A percentile compares a stretch with the other conserved stretches of the same genome.
These are phyloP conservation scores for Geotrichum australiense DNA, from an alignment of 1,139 yeast species.

Conservation along the genomic window DNA sequence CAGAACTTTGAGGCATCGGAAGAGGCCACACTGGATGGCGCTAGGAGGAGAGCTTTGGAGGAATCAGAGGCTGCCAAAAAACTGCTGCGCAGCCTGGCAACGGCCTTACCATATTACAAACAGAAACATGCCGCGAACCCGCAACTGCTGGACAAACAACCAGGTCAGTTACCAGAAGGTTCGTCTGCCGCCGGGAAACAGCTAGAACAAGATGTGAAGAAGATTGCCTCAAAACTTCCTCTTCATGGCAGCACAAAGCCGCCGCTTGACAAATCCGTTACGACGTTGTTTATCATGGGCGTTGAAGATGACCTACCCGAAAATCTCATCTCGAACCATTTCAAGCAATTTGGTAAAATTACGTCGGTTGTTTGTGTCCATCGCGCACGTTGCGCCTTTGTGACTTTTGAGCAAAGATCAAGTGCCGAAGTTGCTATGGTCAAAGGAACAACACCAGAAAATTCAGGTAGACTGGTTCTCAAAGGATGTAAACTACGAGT, in stretches of 20 bases:
- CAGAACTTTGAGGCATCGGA: constrained; percentile 40
- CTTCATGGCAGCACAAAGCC: constrained; percentile 43
- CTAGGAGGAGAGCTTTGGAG: constrained; percentile 29
- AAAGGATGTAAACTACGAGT: constrained; percentile 50
- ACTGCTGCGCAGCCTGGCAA: constrained; percentile 39
- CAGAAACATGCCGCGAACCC: constrained; percentile 14
- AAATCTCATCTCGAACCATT: constrained; percentile 46
- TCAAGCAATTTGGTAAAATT: constrained; percentile 41
- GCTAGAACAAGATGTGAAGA: constrained; percentile 38
- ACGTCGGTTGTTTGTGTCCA: constrained; percentile 50
- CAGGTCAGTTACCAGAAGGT: background rate
- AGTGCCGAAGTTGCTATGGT: constrained; percentile 52
- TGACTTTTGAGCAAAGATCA: constrained; percentile 44
- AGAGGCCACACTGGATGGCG: constrained; percentile 27
- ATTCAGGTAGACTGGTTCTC: constrained; percentile 36
- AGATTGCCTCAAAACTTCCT: constrained; percentile 50
- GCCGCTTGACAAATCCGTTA: constrained; percentile 40
- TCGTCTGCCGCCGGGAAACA: constrained; percentile 4
- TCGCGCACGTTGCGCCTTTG: constrained; percentile 58
- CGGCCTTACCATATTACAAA: constrained; percentile 33
- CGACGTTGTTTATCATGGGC: constrained; percentile 68
- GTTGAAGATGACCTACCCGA: constrained; percentile 61
- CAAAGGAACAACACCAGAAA: constrained; percentile 24
- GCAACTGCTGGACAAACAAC: constrained; percentile 3
- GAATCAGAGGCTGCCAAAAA: constrained; percentile 34